phyloP scores from a whole-genome alignment of 495 filamentous ascomycete genomes.

The Parathielavia hyrcaniae region DNA sequence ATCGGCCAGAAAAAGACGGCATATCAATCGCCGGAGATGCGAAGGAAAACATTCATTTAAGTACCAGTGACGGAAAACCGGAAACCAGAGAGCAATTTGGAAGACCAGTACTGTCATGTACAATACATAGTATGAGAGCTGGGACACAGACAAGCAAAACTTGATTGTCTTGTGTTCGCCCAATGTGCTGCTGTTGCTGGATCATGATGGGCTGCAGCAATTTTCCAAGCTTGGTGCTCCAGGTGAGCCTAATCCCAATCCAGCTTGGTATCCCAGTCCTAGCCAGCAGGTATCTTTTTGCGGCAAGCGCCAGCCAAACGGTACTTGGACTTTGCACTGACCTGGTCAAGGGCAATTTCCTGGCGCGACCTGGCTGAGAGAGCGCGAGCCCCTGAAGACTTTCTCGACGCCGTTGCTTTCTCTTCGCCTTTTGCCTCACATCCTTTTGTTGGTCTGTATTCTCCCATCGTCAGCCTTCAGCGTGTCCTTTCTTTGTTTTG shows the following conservation, averaged over 20 bases:
- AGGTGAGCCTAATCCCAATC: conserved; percentile 19
- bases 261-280: conserved; percentile 18
- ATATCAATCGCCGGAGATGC: not conserved
- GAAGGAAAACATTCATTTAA: too few species aligned
- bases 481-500: conserved; percentile 10
- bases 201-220: conserved; percentile 21
- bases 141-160: not conserved
- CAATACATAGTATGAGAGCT: not conserved
- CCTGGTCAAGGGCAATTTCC: conserved; percentile 29
- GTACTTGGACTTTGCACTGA: conserved; percentile 17
- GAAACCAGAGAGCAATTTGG: not conserved
- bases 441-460: conserved; percentile 10
- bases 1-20: not conserved
- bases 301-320: conserved; percentile 19
- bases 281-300: conserved; percentile 24
- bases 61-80: too few species aligned
- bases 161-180: not conserved
- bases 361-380: conserved; percentile 19
- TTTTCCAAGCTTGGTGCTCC: conserved; percentile 16
- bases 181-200: conserved; percentile 23
- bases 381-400: conserved; percentile 25
- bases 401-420: conserved; percentile 15
- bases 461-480: not conserved
- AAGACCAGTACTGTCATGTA: not conserved
- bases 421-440: conserved; percentile 4